Conservation (phyloP, 495 filamentous ascomycete genomes). For the Aspergillus haitiensis region DNA sequence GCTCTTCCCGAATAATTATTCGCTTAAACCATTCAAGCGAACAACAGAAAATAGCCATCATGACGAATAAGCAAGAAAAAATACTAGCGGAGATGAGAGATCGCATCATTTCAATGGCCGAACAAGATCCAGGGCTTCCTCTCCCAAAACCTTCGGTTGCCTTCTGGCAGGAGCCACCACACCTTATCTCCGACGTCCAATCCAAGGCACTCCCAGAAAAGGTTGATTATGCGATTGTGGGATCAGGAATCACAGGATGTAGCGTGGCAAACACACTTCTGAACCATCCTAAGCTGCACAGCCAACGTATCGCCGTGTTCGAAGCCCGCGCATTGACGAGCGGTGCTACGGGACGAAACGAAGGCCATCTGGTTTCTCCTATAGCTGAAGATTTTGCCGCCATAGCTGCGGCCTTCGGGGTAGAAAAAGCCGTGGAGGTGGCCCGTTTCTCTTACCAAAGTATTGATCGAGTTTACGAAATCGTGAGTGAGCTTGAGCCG, state of each 20-base stretch:
- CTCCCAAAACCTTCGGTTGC: neutral
- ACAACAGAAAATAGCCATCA: neutral
- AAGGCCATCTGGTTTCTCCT: neutral
- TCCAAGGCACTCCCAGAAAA: neutral
- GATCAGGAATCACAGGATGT: neutral
- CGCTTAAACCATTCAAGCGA: too few relatives aligned
- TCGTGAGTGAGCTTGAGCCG: neutral
- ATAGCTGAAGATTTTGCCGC: neutral
- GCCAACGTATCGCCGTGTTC: neutral
- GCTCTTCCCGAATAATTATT: neutral
- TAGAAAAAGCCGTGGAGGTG: neutral
- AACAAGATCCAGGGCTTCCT: conserved; percentile 3
- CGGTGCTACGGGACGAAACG: neutral
- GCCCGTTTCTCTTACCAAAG: neutral
- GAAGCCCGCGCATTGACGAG: neutral
- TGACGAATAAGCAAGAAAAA: neutral
- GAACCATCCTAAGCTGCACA: neutral
- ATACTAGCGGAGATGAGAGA: neutral
- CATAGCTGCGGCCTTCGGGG: neutral
- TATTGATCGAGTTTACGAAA: conserved; percentile 7
- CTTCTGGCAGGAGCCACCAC: conserved; percentile 6
- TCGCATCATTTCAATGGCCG: neutral
- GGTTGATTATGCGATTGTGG: conserved; percentile 1
- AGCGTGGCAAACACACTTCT: neutral
- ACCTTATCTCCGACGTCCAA: neutral